phyloP scores from a whole-genome alignment of 2,329 filamentous ascomycete genomes.

The Lachnum nothofagi region DNA sequence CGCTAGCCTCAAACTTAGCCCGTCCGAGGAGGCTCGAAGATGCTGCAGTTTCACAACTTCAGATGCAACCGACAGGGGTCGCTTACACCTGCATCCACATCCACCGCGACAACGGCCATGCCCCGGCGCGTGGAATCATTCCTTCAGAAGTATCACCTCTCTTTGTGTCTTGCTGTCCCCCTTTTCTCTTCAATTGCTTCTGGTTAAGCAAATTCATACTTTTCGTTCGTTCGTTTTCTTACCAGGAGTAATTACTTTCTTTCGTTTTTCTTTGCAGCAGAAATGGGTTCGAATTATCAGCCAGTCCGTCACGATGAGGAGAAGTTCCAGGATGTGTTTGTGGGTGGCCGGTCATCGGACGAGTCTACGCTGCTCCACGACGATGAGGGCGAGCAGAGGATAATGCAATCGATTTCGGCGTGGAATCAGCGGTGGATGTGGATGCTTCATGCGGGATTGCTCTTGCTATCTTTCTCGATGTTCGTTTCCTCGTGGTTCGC shows the following conservation, averaged over 20 bases:
- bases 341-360: slow-evolving; percentile 13
- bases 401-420: slow-evolving; percentile 2
- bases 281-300: slow-evolving; percentile 28
- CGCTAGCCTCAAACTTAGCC: slow-evolving; percentile 9
- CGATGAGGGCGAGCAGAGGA: slow-evolving; percentile 21
- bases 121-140: background rate
- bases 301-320: slow-evolving; percentile 22
- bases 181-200: slow-evolving; percentile 21
- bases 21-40: background rate
- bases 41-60: slow-evolving; percentile 21
- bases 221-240: slow-evolving; percentile 15
- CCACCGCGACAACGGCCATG: background rate
- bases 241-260: slow-evolving; percentile 20
- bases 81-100: slow-evolving; percentile 14
- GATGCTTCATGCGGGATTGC: slow-evolving; percentile 25
- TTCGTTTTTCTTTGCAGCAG: slow-evolving; percentile 11
- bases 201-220: slow-evolving; percentile 26
- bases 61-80: slow-evolving; percentile 12
- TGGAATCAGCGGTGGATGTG: slow-evolving; percentile 26
- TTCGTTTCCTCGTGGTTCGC: slow-evolving; percentile 26
- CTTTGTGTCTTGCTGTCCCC: slow-evolving; percentile 8
- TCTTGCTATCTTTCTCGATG: slow-evolving; percentile 26
- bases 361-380: slow-evolving; percentile 24
- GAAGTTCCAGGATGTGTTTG: slow-evolving; percentile 22
- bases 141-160: background rate